These are phyloP conservation scores for Mesembryanthemum crystallinum DNA, from an alignment of 148 eudicot species.

Conservation along the genomic window DNA sequence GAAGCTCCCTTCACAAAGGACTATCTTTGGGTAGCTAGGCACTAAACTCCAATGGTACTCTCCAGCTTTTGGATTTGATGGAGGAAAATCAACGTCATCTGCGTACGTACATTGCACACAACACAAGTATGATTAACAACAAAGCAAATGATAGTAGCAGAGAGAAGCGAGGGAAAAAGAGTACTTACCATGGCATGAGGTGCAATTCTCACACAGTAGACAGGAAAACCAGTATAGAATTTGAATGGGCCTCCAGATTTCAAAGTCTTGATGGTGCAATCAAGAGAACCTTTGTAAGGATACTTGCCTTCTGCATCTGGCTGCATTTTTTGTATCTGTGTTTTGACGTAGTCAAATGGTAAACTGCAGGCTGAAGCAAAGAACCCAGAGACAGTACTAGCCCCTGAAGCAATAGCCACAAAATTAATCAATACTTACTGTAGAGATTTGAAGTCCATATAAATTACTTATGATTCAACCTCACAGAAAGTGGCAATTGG, in stretches of 20 bases:
- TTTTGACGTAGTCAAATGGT: constrained; percentile 92
- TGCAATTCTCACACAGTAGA: constrained; percentile 85
- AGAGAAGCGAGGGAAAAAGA: constrained; percentile 1
- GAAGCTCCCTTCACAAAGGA: neutral
- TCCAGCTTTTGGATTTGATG: constrained; percentile 82
- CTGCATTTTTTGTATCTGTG: constrained; percentile 97
- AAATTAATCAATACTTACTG: too few relatives aligned
- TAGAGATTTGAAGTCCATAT: too few relatives aligned
- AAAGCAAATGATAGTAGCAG: neutral
- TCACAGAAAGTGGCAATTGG: too few relatives aligned
- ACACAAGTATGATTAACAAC: neutral
- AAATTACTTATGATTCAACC: too few relatives aligned
- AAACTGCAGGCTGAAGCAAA: constrained; percentile 94
- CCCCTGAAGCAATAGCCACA: constrained; percentile 36
- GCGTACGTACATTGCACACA: constrained; percentile 27
- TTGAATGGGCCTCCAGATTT: constrained; percentile 88
- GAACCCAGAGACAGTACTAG: constrained; percentile 89
- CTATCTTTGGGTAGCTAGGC: neutral
- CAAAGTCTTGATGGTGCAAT: constrained; percentile 79
- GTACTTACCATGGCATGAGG: constrained; percentile 85
- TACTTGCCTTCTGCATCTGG: constrained; percentile 87
- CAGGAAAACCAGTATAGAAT: constrained; percentile 94
- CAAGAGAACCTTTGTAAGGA: constrained; percentile 77
- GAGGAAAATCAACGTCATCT: constrained; percentile 95
- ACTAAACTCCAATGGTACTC: constrained; percentile 52